Evolutionary conservation across 352 stramenopile species (phyloP), one percentile per base, ranked within the genome.

Genomic region (Phytophthora meadii): DNA sequence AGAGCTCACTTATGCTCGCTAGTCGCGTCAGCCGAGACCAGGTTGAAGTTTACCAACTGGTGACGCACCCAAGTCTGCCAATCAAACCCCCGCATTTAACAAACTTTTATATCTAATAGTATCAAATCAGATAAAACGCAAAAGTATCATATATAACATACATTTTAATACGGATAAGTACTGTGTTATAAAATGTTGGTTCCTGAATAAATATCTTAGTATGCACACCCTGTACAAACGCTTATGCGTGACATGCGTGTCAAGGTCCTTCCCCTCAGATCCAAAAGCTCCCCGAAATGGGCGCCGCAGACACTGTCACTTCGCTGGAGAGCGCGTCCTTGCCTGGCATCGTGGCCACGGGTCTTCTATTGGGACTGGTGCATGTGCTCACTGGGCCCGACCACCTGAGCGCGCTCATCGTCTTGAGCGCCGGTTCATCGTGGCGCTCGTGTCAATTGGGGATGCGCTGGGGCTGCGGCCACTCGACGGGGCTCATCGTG

Each of bases 401-500:
- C 66, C 91, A 97, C 69, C 74, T 97, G 19, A 91, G 82, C 30
- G 89, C 90, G 17, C 72, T 97, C 10, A 92, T 90, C 34, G 95
- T 93, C 48, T 72, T 97, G 4, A 93, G 77, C 56, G 84, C 87
- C 1, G 83, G 79, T 1, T 87, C 77, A 0, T 93, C 80, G 39
- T 89, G 74, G 65, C 77, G 76, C 24, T 89, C 87, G 24, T 95
- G 92, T 52, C 77, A 82, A 28, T 70, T 97, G 7, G 89, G 89
- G 15, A 80, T 97, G 61, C 84, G 86, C 69, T 98, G 90, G 92
- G 92, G 92, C n/a, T 78, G 92, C 44, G 90, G 90, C 47, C 90
- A 97, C 67, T 92, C 80, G 5, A 87, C 81, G 5, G 92, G 90
- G 2, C 76, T 98, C 15, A 57, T 98, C 19, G 30, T 90, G 25